These are phyloP conservation scores for Candida andamanensis DNA, from an alignment of 805 yeast genomes.

Conservation along the genomic window DNA sequence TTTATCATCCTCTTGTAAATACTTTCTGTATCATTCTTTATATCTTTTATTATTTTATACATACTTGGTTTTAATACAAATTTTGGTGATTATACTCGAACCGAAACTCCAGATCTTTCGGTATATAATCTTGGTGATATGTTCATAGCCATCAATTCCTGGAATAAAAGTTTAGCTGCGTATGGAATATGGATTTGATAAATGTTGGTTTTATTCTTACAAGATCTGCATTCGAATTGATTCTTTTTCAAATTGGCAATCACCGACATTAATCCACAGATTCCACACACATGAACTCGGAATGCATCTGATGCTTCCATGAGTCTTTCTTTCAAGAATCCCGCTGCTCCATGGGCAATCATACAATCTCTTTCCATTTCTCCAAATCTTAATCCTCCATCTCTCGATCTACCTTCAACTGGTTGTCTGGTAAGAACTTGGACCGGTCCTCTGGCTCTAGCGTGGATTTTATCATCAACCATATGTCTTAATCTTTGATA, in stretches of 20 bases:
- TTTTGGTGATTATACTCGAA: conserved; percentile 17
- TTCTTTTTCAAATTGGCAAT: conserved; percentile 96
- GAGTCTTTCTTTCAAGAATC: conserved; percentile 92
- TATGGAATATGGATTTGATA: conserved; percentile 97
- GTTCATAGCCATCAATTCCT: conserved; percentile 99
- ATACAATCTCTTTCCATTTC: conserved; percentile 99
- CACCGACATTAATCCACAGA: conserved; percentile 97
- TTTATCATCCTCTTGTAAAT: not conserved
- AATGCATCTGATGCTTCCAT: conserved; percentile 99
- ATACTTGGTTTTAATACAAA: not conserved
- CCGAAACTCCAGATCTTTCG: conserved; percentile 67
- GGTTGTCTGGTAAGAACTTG: conserved; percentile 98
- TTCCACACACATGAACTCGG: conserved; percentile 96
- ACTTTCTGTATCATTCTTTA: too few species aligned
- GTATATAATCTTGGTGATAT: conserved; percentile 95
- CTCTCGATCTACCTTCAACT: conserved; percentile 98
- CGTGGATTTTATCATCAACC: conserved; percentile 99
- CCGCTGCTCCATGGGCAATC: conserved; percentile 99
- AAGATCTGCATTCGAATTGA: conserved; percentile 97
- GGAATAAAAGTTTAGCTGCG: conserved; percentile 97
- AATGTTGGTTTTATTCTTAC: conserved; percentile 97
- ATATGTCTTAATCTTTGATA: conserved; percentile 98
- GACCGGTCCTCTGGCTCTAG: conserved; percentile 98
- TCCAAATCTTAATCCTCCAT: conserved; percentile 98
- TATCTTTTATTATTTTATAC: not conserved